Evolutionary conservation across 2,329 filamentous ascomycete genomes (phyloP).

Genomic region (Colletotrichum endophyticum): DNA sequence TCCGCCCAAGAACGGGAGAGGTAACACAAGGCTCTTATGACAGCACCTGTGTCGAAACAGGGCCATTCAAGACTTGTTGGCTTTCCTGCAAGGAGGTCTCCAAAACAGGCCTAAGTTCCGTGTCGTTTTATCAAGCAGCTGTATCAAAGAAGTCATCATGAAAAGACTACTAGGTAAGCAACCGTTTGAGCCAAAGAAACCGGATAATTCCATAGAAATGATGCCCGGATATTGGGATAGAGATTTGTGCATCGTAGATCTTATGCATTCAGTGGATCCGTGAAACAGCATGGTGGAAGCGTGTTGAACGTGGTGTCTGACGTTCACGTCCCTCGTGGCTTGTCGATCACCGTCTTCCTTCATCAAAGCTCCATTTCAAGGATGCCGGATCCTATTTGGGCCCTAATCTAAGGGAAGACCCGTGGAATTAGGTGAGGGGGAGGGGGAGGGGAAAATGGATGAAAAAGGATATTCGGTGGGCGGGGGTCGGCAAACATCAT

Average conservation of each 20-base stretch:
- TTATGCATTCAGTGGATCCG: background rate
- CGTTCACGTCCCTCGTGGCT: slow-evolving; percentile 1
- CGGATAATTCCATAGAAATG: background rate
- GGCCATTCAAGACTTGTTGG: background rate
- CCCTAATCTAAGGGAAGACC: slow-evolving; percentile 8
- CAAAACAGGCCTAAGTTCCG: background rate
- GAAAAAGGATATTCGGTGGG: slow-evolving; percentile 13
- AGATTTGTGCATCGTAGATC: background rate
- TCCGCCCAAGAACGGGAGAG: background rate
- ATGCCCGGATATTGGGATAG: background rate
- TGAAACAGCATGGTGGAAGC: background rate
- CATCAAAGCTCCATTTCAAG: slow-evolving; percentile 7
- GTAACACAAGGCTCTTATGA: background rate
- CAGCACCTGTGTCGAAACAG: background rate
- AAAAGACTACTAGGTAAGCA: background rate
- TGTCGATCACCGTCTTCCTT: slow-evolving; percentile 7
- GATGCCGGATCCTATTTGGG: background rate
- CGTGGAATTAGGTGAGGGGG: background rate
- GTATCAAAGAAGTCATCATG: background rate
- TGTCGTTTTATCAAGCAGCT: background rate
- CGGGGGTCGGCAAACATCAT: slow-evolving; percentile 15
- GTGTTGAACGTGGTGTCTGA: slow-evolving; percentile 1
- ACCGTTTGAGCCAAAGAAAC: background rate
- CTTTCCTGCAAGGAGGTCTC: background rate
- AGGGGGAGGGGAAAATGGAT: background rate